phyloP scores from a whole-genome alignment of 768 basidiomycete genomes.

The Rhodocollybia butyracea region DNA sequence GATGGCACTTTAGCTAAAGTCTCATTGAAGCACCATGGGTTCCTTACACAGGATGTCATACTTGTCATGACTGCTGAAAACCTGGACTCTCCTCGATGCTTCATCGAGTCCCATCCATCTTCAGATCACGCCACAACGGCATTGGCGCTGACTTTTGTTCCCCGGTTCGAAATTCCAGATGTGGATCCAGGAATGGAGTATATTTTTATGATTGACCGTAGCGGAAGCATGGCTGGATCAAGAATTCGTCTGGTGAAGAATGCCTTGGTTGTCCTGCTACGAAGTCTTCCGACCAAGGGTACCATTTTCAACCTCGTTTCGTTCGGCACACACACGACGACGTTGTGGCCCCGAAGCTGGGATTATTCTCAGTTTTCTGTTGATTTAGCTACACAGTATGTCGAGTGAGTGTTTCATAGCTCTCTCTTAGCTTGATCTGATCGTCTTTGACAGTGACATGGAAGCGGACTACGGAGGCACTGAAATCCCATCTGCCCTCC shows the following conservation, averaged over 20 bases:
- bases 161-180: not conserved
- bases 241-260: not conserved
- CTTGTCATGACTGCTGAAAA: not conserved
- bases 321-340: constrained; percentile 2
- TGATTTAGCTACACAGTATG: constrained; percentile 3
- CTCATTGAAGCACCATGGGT: not conserved
- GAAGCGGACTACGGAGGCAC: constrained; percentile 12
- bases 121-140: not conserved
- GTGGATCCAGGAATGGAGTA: not conserved
- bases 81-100: not conserved
- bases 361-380: not conserved
- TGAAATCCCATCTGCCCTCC: constrained; percentile 9
- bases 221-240: not conserved
- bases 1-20: not conserved
- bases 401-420: not conserved
- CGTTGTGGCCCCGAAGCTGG: not conserved
- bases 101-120: not conserved
- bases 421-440: not conserved
- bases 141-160: not conserved
- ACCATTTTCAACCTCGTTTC: constrained; percentile 9
- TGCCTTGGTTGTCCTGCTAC: constrained; percentile 8
- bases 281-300: constrained; percentile 1
- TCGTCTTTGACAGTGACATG: not conserved
- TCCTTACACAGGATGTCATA: not conserved
- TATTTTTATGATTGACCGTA: not conserved